Conservation (phyloP, 768 basidiomycete genomes). For the Hygrocybe punicea region DNA sequence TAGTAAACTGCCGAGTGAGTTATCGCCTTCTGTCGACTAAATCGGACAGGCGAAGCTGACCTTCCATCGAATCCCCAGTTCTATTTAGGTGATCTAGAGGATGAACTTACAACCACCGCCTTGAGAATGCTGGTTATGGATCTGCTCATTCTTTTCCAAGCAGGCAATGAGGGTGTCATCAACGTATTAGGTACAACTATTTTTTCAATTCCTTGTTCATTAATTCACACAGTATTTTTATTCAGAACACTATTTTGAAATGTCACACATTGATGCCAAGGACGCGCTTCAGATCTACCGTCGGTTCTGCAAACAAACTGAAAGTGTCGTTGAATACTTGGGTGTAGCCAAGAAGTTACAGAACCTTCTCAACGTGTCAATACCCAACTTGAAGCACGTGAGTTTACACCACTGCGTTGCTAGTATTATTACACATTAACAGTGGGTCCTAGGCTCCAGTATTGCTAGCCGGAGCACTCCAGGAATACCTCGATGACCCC, state of each 20-base stretch:
- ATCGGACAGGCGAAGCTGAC: not conserved
- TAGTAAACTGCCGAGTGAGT: conserved; percentile 85
- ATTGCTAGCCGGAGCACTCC: conserved; percentile 85
- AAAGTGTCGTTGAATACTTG: conserved; percentile 88
- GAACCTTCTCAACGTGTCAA: conserved; percentile 87
- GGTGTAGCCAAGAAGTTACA: conserved; percentile 90
- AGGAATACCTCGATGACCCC: conserved; percentile 94
- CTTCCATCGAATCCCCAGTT: conserved; percentile 50
- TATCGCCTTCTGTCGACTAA: not conserved
- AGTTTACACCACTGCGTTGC: conserved; percentile 21
- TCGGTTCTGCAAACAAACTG: conserved; percentile 91
- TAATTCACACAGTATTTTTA: conserved; percentile 12
- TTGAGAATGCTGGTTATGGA: conserved; percentile 95
- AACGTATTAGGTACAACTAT: conserved; percentile 64
- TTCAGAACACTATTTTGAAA: conserved; percentile 94
- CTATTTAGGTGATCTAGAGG: conserved; percentile 89
- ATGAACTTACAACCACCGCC: conserved; percentile 85
- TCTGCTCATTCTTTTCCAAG: conserved; percentile 90
- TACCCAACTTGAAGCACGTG: conserved; percentile 91
- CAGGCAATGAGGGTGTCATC: conserved; percentile 91
- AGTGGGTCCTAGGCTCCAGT: conserved; percentile 73
- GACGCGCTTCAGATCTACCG: conserved; percentile 86
- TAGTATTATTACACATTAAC: not conserved
- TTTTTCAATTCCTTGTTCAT: conserved; percentile 31
- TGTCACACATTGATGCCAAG: conserved; percentile 89